These are phyloP conservation scores for Podaxis sp. DNA, from an alignment of 768 basidiomycete species.

Conservation along the genomic window DNA sequence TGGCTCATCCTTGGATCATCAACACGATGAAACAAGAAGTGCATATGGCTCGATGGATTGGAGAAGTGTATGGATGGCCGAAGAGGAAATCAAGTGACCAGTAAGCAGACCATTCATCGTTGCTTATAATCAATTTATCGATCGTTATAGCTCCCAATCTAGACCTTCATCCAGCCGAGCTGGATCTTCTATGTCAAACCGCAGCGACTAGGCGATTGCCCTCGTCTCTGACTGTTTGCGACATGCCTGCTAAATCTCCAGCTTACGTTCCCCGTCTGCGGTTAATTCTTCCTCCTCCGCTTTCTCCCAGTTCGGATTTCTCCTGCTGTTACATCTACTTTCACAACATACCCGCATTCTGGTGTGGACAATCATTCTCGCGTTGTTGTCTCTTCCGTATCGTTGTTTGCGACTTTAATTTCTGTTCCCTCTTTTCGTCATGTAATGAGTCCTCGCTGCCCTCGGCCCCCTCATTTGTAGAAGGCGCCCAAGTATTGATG, in stretches of 20 bases:
- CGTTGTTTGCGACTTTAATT: neutral
- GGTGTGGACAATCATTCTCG: constrained; percentile 6
- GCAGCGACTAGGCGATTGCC: constrained; percentile 7
- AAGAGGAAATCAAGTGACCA: constrained; percentile 47
- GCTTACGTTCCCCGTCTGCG: neutral
- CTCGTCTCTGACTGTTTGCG: too few relatives aligned
- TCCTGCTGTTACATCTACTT: constrained; percentile 11
- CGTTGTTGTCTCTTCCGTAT: neutral
- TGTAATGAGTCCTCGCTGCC: neutral
- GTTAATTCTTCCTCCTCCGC: neutral
- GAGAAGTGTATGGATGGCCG: constrained; percentile 82
- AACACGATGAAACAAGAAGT: constrained; percentile 78
- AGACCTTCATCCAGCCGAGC: constrained; percentile 30
- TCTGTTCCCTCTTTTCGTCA: neutral
- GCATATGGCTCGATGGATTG: constrained; percentile 88
- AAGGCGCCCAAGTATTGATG: neutral
- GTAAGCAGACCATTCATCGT: constrained; percentile 28
- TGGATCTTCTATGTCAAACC: constrained; percentile 14
- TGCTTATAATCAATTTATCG: constrained; percentile 2
- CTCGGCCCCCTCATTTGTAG: neutral
- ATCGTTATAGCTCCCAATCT: constrained; percentile 25
- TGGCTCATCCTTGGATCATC: constrained; percentile 82
- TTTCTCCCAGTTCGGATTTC: constrained; percentile 5
- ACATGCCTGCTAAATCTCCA: neutral
- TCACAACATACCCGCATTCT: constrained; percentile 13